Evolutionary conservation across 768 basidiomycete genomes (phyloP), one percentile per base, ranked within the genome.

Genomic region (Phlebiopsis gigantea): DNA sequence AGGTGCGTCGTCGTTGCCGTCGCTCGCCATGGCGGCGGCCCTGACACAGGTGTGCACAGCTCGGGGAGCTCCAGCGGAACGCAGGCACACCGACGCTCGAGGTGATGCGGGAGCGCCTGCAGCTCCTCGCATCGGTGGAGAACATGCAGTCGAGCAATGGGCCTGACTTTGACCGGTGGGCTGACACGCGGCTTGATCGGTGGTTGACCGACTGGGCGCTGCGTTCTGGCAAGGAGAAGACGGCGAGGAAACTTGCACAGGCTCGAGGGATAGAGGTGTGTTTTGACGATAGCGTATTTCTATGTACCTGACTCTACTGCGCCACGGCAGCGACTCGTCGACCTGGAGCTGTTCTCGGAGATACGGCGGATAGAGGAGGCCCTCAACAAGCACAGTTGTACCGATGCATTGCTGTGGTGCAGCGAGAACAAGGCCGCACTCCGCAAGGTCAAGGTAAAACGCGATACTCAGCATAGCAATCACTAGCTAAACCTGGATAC

Each of bases 161-260:
- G 50, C 75, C 80, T 3, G 84, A 85, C 49, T 89, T 85, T 70
- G 75, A 77, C 21, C 77, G 83, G 29, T 96, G 91, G 91, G 83
- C 87, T 7, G 85, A 90, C 64, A 84, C 77, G 44, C 77, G 93
- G 49, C 73, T 98, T 12, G 88, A 93, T 66, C 75, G 94, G 60
- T 96, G 93, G 87, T 77, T 98, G 30, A 88, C 96, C 2, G 97
- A 99, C 68, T 96, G 96, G 88, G 81, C 87, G 31, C 74, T 98
- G 46, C 78, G 95, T 54, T 82, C 78, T 34, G 93, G 89, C 29
- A 87, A 87, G 64, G 82, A 86, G 61, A 78, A 81, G 63, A 87
- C 92, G 1, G 95, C 97, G 1, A 76, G 77, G 63, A 77, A 77
- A 61, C 80, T 98, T 46, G 90, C 93, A 21, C 77, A 80, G 61